Conservation (phyloP, 2,329 filamentous ascomycete genomes). For the Cercospora sp. region DNA sequence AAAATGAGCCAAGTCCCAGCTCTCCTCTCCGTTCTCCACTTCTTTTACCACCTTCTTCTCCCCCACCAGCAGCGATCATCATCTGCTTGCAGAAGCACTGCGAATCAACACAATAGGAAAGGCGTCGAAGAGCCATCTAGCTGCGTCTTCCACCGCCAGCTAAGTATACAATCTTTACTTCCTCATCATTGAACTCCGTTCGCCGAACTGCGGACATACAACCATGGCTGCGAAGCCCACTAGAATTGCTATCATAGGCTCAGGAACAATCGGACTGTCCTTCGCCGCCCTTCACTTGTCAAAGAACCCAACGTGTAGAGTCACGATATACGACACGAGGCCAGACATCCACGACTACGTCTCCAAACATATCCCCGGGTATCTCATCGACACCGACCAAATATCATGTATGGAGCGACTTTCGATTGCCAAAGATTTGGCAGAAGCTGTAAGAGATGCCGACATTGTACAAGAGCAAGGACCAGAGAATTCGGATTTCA, state of each 20-base stretch:
- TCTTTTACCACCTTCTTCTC: not conserved
- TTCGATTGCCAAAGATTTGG: slow-evolving; percentile 40
- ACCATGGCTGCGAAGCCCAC: slow-evolving; percentile 5
- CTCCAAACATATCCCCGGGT: slow-evolving; percentile 44
- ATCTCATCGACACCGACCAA: slow-evolving; percentile 40
- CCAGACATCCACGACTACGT: slow-evolving; percentile 51
- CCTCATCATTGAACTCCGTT: not conserved
- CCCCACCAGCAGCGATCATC: not conserved
- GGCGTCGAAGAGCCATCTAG: not conserved
- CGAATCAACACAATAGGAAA: not conserved
- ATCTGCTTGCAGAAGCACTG: not conserved
- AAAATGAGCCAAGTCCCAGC: not conserved
- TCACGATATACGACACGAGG: slow-evolving; percentile 55
- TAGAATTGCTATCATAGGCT: slow-evolving; percentile 46
- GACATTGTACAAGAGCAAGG: slow-evolving; percentile 61
- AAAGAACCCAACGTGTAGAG: slow-evolving; percentile 42
- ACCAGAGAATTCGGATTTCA: slow-evolving; percentile 56
- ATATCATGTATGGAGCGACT: slow-evolving; percentile 36
- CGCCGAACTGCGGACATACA: not conserved
- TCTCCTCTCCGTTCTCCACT: not conserved
- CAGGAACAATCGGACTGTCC: slow-evolving; percentile 56
- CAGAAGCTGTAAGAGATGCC: slow-evolving; percentile 48
- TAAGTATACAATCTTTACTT: not conserved
- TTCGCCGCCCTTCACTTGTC: slow-evolving; percentile 57
- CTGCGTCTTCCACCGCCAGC: not conserved